These are phyloP conservation scores for Fusarium anguioides DNA, from an alignment of 2,329 filamentous ascomycete species.

Conservation along the genomic window DNA sequence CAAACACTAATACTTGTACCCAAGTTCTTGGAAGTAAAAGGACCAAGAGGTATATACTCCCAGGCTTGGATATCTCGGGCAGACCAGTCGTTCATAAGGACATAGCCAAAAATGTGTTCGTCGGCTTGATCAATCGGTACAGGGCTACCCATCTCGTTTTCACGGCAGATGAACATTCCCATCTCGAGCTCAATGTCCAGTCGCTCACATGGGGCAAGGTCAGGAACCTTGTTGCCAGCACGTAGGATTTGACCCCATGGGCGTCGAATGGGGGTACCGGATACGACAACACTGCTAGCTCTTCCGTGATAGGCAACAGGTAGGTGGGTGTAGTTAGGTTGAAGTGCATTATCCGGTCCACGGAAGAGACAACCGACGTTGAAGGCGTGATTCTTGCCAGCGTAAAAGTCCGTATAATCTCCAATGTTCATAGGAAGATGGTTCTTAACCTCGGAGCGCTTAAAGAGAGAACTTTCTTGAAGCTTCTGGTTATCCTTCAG, in stretches of 20 bases:
- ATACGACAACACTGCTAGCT: slow-evolving; percentile 79
- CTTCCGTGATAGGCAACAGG: slow-evolving; percentile 86
- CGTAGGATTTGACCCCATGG: slow-evolving; percentile 78
- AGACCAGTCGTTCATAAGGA: slow-evolving; percentile 73
- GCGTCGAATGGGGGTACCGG: slow-evolving; percentile 76
- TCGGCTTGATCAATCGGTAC: slow-evolving; percentile 74
- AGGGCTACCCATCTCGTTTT: slow-evolving; percentile 74
- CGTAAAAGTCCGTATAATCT: slow-evolving; percentile 89
- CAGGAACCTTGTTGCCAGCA: slow-evolving; percentile 57
- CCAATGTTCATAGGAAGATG: slow-evolving; percentile 82
- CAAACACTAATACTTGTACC: slow-evolving; percentile 70
- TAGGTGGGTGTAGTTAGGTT: slow-evolving; percentile 84
- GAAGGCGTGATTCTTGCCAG: slow-evolving; percentile 81
- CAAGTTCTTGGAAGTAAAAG: slow-evolving; percentile 71
- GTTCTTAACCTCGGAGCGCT: slow-evolving; percentile 63
- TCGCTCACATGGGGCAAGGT: slow-evolving; percentile 68
- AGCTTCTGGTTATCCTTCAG: slow-evolving; percentile 53
- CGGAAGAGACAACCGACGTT: slow-evolving; percentile 77
- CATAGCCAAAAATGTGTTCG: slow-evolving; percentile 76
- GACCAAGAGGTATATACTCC: slow-evolving; percentile 71
- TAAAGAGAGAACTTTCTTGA: slow-evolving; percentile 45
- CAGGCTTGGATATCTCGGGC: slow-evolving; percentile 70
- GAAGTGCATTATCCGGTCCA: slow-evolving; percentile 76
- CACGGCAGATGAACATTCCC: slow-evolving; percentile 76
- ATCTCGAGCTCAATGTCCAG: slow-evolving; percentile 85